Base-by-base conservation (phyloP, 768 basidiomycete genomes). In the Leccinum sublutescens region DNA sequence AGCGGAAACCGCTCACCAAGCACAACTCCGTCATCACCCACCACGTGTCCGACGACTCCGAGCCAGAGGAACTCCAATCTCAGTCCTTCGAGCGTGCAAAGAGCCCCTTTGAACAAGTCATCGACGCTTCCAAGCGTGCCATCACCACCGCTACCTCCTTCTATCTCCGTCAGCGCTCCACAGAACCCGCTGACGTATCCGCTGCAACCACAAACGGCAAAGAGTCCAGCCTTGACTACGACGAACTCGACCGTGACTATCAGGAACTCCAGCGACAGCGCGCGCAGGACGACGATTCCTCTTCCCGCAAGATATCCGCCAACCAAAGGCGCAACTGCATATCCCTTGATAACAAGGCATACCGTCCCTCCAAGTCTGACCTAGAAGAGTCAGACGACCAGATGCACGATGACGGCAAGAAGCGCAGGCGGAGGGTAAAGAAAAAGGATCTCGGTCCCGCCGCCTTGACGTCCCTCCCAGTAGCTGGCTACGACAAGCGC, bases 281-380 rank as follows among this genome's bases (percentile, higher is more conserved):
- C 52, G 8, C 60, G 56, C 66, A 63, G 7, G 66, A 66, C 8
- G 61, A 58, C 43, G 67, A 70, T 2, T 52, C 62, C 68, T 27
- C 72, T 65, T 57, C 76, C 65, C 69, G 74, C 72, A 73, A 74
- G 68, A 61, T 70, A 10, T 61, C 66, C 23, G 67, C 75, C 1
- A 67, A 66, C 8, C 75, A 79, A 61, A 82, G 78, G 68, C 82
- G 85, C 25, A 80, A 80, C 64, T 83, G 86, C 33, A 89, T 91
- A 61, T 88, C 88, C 0, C 66, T 76, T 23, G 92, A 93, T 71
- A 91, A 93, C 74, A 90, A 88, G 70, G 91, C 91, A 1, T 94
- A 93, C 66, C 82, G 82, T 55, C 91, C 91, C 19, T 74, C 84
- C 1, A 70, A 72, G 56, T 88, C 86, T 8, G 88, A 89, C 63